phyloP scores from a whole-genome alignment of 2,329 filamentous ascomycete species.

The Pseudogymnoascus sp. region DNA sequence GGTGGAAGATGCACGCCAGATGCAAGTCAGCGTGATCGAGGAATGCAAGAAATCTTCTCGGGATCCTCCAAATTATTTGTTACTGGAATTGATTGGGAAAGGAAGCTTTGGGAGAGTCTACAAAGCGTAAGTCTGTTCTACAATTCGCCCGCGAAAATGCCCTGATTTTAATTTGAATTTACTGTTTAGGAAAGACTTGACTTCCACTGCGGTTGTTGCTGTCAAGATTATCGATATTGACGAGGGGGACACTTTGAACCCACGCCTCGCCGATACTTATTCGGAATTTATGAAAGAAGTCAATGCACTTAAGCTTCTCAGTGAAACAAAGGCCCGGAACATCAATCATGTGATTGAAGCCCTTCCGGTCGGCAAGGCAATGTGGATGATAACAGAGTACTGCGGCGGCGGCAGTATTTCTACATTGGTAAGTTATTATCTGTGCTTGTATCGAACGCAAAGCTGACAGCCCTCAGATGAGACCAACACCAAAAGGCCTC shows the following conservation, averaged over 20 bases:
- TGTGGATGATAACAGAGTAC: conserved; percentile 87
- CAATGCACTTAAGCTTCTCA: conserved; percentile 62
- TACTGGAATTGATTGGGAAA: conserved; percentile 67
- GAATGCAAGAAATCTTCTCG: conserved; percentile 53
- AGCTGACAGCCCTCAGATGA: conserved; percentile 38
- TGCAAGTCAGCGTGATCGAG: conserved; percentile 58
- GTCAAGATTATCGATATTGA: conserved; percentile 83
- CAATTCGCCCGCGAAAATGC: conserved; percentile 6
- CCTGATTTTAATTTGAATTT: neutral
- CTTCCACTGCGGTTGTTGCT: conserved; percentile 50
- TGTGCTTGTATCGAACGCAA: conserved; percentile 33
- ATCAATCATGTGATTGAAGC: conserved; percentile 78
- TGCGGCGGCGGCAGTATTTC: conserved; percentile 78
- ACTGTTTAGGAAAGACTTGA: conserved; percentile 26
- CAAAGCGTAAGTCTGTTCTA: conserved; percentile 41
- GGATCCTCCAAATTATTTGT: conserved; percentile 57
- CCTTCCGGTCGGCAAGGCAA: conserved; percentile 66
- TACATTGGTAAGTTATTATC: conserved; percentile 48
- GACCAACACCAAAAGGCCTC: conserved; percentile 59
- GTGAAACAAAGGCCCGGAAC: conserved; percentile 67
- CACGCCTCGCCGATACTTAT: conserved; percentile 59
- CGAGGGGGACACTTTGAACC: conserved; percentile 61
- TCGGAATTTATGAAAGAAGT: conserved; percentile 64
- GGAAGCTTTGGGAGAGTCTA: conserved; percentile 69
- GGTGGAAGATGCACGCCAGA: conserved; percentile 62